Evolutionary conservation across 2,329 filamentous ascomycete genomes (phyloP), one percentile per base, ranked within the genome.

Genomic region (Fusarium pininemorale): DNA sequence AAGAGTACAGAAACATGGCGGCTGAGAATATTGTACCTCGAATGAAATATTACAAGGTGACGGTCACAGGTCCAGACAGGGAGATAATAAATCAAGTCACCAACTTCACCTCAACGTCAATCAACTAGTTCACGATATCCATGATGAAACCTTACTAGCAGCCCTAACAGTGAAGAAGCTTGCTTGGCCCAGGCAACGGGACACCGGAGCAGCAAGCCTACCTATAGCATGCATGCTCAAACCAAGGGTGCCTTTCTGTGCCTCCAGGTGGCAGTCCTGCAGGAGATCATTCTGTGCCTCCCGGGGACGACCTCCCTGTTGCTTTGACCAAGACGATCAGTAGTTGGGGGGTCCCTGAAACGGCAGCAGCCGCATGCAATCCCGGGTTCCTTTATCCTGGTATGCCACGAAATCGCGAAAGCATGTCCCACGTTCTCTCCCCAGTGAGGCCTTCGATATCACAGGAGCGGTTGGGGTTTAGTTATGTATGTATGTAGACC

Each of bases 311-410:
- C 51, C 35, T 73, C 67, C 72, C 63, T 72, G 69, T 56, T 57
- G 37, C 53, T 42, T 44, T 37, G 56, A 54, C 55, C 42, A 61
- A 51, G 72, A 38, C 48, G 63, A 74, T 75, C 66, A 63, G 63
- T 67, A 72, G 64, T 74, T 75, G 65, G 74, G 48, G 32, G 32
- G 41, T 56, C 62, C 74, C 63, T 72, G 75, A 64, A 69, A 69
- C 54, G 72, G 76, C 75, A 70, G 73, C 64, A 73, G 66, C 76
- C 70, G 76, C 69, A 65, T 73, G 55, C 53, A 64, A 76, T 78
- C 72, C 59, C 59, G 60, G 48, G 48, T 45, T 38, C 26, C 38
- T 57, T 48, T 57, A 66, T 45, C 61, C 63, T 66, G 60, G 37
- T 22, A 45, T 38, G 50, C 24, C 39, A 56, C 44, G 45, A 18